A percentile compares a stretch with the other conserved stretches of the same genome.
phyloP scores from a whole-genome alignment of 441 rosid species.

The Mallotus japonicus region DNA sequence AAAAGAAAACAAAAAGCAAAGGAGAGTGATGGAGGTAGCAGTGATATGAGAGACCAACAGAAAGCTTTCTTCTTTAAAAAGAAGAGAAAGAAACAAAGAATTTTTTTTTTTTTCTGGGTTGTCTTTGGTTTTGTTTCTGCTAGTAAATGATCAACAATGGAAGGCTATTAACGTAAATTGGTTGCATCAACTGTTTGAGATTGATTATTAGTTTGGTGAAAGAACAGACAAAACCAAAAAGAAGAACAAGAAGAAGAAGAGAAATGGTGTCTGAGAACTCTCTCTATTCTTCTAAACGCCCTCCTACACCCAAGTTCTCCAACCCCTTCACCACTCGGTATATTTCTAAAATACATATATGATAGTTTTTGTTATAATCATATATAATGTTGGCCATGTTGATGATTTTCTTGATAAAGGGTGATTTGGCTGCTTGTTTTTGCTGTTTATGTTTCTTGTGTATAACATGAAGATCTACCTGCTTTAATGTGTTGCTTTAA shows the following conservation, averaged over 20 bases:
- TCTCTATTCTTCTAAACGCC: constrained; percentile 41
- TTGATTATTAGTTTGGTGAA: neutral
- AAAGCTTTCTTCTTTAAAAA: neutral
- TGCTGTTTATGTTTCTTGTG: neutral
- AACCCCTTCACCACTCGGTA: constrained; percentile 63
- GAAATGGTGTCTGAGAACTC: constrained; percentile 42
- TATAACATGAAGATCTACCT: neutral
- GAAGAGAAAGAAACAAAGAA: neutral
- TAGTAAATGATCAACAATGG: constrained; percentile 12
- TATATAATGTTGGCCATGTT: no score
- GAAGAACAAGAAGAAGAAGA: neutral
- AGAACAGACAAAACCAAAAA: no score
- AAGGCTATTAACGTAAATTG: constrained; percentile 15
- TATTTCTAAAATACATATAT: no score
- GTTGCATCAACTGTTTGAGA: constrained; percentile 2
- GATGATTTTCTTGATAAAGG: no score
- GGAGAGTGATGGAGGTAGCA: no score
- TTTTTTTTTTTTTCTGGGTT: neutral
- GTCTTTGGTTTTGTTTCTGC: neutral
- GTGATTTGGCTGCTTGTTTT: no score
- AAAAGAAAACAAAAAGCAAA: neutral
- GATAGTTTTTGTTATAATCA: no score
- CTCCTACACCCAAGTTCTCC: constrained; percentile 31
- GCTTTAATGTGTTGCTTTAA: neutral
- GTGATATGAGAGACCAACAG: no score